Evolutionary conservation across 805 yeast genomes (phyloP), one percentile per base, ranked within the genome.

Genomic region (Saturnispora saitoi): DNA sequence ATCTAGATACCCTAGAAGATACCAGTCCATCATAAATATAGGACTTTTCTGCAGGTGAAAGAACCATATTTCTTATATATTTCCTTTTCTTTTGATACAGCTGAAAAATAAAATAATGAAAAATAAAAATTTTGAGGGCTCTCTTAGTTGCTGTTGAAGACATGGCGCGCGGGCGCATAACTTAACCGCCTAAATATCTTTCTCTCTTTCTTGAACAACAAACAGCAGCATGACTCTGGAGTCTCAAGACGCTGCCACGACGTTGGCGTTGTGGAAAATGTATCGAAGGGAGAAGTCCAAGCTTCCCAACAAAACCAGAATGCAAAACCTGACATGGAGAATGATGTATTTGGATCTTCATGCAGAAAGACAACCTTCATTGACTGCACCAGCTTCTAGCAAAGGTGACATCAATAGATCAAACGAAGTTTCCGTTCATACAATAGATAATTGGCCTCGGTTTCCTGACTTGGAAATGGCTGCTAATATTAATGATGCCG

Each of bases 281-380:
- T 89, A 89, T 65, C 72, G 83, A 45, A 77, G 76, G 54, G 95
- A 95, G 14, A 79, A 78, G 54, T 81, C 86, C 10, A 72, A 82
- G 11, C 66, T 89, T 37, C 95, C 95, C 1, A 80, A 86, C 62
- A 75, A 77, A 48, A 75, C 78, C 26, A 70, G 96, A 45, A 83
- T 89, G 81, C 87, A 85, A 59, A 89, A 89, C 61, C 65, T 88
- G 48, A 81, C 95, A 9, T 88, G 96, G 96, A 69, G 96, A 51
- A 75, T 88, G 78, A 83, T 88, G 90, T 77, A 73, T 40, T 69
- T 83, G 55, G 73, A 67, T 40, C 43, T 7, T 7, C 45, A 32
- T 24, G 17, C 31, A 3, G 19, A 15, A 12, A 32, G 15, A 34
- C 38, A 34, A 34, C 22, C 17, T 20, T 17, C 17, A 19, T 34